phyloP scores from a whole-genome alignment of 768 basidiomycete genomes.

The Mycena venus region DNA sequence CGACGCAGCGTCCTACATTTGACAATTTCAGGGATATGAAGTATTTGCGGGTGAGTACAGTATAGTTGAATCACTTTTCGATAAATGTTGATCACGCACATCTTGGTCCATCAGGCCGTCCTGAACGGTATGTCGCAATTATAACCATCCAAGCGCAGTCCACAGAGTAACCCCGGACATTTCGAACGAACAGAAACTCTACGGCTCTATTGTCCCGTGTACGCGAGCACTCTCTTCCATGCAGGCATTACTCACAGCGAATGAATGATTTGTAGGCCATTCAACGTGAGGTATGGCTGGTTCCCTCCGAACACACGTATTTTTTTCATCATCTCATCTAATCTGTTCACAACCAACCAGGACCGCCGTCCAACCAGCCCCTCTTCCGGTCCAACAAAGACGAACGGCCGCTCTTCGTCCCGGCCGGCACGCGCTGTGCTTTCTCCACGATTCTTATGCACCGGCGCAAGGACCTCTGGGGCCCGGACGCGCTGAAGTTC shows the following conservation, averaged over 20 bases:
- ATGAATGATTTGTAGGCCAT: conserved; percentile 42
- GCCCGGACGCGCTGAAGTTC: conserved; percentile 73
- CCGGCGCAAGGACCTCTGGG: conserved; percentile 73
- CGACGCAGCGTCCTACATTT: conserved; percentile 59
- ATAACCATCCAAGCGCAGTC: background rate
- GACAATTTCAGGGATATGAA: conserved; percentile 71
- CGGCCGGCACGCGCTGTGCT: conserved; percentile 49
- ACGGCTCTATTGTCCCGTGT: conserved; percentile 67
- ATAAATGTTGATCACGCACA: background rate
- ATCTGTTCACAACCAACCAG: conserved; percentile 10
- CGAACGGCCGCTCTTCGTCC: conserved; percentile 55
- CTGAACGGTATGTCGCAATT: conserved; percentile 14
- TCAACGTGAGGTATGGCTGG: conserved; percentile 46
- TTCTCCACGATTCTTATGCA: conserved; percentile 71
- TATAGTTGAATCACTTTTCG: conserved; percentile 33
- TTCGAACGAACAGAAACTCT: conserved; percentile 56
- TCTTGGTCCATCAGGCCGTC: background rate
- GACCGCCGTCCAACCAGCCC: conserved; percentile 40
- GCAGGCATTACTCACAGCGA: background rate
- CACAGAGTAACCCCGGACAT: background rate
- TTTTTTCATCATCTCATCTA: background rate
- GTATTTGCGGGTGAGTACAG: conserved; percentile 69
- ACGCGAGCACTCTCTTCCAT: conserved; percentile 30
- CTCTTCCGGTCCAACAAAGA: conserved; percentile 45
- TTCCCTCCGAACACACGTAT: background rate